Evolutionary conservation across 768 basidiomycete species (phyloP).

Genomic region (Mycena metata): DNA sequence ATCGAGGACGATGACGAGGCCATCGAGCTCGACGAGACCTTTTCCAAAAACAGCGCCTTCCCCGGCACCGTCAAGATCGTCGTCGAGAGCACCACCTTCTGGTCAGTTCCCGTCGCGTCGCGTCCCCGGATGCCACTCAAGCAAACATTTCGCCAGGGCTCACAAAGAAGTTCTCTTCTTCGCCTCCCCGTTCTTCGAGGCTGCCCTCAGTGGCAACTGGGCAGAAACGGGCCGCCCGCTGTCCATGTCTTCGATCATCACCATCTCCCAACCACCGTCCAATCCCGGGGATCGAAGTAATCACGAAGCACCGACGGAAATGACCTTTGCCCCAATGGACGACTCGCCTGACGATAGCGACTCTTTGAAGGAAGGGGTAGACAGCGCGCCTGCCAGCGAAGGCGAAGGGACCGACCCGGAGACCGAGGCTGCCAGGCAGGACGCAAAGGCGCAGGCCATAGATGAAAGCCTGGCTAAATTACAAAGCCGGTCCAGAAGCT

Average conservation of each 20-base stretch:
- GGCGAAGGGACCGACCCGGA: conserved; percentile 24
- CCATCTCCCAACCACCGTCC: conserved; percentile 81
- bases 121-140: conserved; percentile 19
- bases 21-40: conserved; percentile 87
- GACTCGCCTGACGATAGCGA: conserved; percentile 60
- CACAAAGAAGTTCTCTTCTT: conserved; percentile 94
- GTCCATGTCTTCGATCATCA: conserved; percentile 87
- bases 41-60: conserved; percentile 73
- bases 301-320: conserved; percentile 61
- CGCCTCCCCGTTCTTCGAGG: conserved; percentile 96
- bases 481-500: conserved; percentile 46
- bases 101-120: conserved; percentile 62
- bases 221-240: conserved; percentile 87
- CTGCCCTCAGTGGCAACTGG: conserved; percentile 92
- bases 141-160: conserved; percentile 65
- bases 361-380: conserved; percentile 51
- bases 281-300: conserved; percentile 64
- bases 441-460: conserved; percentile 56
- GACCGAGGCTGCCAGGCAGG: conserved; percentile 34
- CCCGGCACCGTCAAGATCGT: conserved; percentile 93
- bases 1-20: conserved; percentile 75
- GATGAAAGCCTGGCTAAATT: conserved; percentile 73
- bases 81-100: conserved; percentile 91
- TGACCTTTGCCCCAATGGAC: conserved; percentile 73
- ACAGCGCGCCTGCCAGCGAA: conserved; percentile 43